Evolutionary conservation across 208 protist species (phyloP), one percentile per base, ranked within the genome.

Genomic region (Histomonas meleagridis): DNA sequence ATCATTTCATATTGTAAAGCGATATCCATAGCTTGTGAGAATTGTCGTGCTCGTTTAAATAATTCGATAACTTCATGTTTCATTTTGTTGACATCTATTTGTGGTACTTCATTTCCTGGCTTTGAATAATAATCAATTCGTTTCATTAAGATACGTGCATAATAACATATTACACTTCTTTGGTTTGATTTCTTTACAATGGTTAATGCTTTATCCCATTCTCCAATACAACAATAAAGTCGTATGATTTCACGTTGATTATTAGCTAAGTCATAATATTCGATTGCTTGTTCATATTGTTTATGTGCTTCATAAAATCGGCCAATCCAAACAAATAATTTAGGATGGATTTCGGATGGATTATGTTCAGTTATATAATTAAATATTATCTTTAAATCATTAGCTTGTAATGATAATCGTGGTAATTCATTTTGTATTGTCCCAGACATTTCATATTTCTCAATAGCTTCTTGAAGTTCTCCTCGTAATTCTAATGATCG

Each of bases 1-100:
- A 86, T 86, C 76, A 86, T 86, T 57, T 32, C 46, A 32, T 86
- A 51, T 48, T 86, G 40, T 18, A 86, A 23, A 2, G 76, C 76
- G 18, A 55, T 57, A 9, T 86, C 46, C 76, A 86, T 86, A 7
- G 76, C 76, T 86, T 86, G 76, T 18, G 40, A 40, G 38, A 86
- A 86, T 35, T 86, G 76, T n/a, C 28, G 23, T 26, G 76, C 76
- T 43, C 46, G 51, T 55, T 28, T 51, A 28, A 86, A 86, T 7
- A 55, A 21, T 38, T 86, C 76, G 4, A 86, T 86, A 55, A 86
- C 46, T 28, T 48, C 46, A 51, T 49, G 38, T 43, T 86, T 86
- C 21, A 86, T 1, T 32, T 86, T 57, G 12, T 16, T 55, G 32
- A 51, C 76, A 55, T 86, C 46, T 18, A n/a, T 35, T 23, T 1